phyloP scores from a whole-genome alignment of 257 asterid species.

The Craterostigma plantagineum region DNA sequence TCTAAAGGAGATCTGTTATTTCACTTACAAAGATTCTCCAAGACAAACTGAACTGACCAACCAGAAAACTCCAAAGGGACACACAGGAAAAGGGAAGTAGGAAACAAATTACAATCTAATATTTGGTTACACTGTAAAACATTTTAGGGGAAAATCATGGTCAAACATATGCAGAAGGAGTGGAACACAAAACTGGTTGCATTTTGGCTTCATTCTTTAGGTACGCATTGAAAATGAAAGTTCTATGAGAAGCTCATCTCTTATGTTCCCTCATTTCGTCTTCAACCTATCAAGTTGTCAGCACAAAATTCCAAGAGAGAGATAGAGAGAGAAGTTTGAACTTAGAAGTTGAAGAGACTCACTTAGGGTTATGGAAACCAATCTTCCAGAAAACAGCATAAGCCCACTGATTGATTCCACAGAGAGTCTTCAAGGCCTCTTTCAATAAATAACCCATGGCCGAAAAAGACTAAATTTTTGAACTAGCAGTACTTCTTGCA shows the following conservation, averaged over 20 bases:
- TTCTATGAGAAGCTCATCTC: constrained; percentile 6
- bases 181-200: constrained; percentile 2
- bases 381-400: constrained; percentile 97
- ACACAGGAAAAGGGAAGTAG: constrained; percentile 15
- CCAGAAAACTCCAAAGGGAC: constrained; percentile 45
- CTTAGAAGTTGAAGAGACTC: constrained; percentile 11
- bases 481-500: constrained; percentile 7
- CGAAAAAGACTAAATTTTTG: constrained; percentile 7
- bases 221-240: constrained; percentile 10
- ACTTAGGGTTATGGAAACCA: constrained; percentile 84
- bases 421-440: constrained; percentile 86
- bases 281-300: no score
- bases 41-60: constrained; percentile 31
- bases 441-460: constrained; percentile 83
- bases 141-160: no score
- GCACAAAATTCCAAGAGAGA: constrained; percentile 25
- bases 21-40: constrained; percentile 29
- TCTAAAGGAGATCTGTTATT: constrained; percentile 10
- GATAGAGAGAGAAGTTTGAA: no score
- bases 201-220: no score
- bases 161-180: constrained; percentile 9
- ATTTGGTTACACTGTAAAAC: constrained; percentile 15
- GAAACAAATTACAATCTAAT: constrained; percentile 26
- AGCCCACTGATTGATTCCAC: constrained; percentile 91
- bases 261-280: constrained; percentile 13